Evolutionary conservation across 2,329 filamentous ascomycete genomes (phyloP).

Genomic region (Colletotrichum eremochloae): DNA sequence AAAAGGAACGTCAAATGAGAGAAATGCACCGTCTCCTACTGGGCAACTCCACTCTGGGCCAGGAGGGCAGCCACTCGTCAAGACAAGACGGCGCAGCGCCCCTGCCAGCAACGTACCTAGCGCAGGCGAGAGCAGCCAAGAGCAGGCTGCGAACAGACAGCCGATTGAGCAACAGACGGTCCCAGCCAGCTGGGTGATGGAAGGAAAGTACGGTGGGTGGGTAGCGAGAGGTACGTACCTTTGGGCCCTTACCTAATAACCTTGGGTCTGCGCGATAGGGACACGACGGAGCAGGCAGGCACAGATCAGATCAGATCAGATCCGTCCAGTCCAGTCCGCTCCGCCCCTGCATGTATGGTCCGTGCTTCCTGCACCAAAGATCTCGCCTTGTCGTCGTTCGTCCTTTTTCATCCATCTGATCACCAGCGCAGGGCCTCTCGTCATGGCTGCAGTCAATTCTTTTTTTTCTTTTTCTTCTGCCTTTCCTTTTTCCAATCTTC

Average conservation of each 20-base stretch:
- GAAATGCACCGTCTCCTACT: not conserved
- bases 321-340: not conserved
- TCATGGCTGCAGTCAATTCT: not conserved
- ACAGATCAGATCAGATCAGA: not conserved
- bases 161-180: not conserved
- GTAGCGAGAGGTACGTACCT: too few species aligned
- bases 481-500: not conserved
- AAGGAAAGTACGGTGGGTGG: too few species aligned
- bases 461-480: not conserved
- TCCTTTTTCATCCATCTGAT: not conserved
- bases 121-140: slow-evolving; percentile 2
- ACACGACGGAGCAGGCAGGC: too few species aligned
- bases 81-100: not conserved
- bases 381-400: not conserved
- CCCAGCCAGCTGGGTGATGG: not conserved
- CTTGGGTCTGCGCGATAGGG: too few species aligned
- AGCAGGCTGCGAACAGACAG: slow-evolving; percentile 25
- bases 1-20: not conserved
- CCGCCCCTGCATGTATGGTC: not conserved
- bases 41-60: slow-evolving; percentile 2
- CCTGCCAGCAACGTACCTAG: not conserved
- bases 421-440: not conserved
- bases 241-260: too few species aligned
- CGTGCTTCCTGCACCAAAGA: not conserved
- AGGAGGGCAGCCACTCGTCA: not conserved